phyloP scores from a whole-genome alignment of 78 protist genomes.

The Tieghemostelium lacteum region DNA sequence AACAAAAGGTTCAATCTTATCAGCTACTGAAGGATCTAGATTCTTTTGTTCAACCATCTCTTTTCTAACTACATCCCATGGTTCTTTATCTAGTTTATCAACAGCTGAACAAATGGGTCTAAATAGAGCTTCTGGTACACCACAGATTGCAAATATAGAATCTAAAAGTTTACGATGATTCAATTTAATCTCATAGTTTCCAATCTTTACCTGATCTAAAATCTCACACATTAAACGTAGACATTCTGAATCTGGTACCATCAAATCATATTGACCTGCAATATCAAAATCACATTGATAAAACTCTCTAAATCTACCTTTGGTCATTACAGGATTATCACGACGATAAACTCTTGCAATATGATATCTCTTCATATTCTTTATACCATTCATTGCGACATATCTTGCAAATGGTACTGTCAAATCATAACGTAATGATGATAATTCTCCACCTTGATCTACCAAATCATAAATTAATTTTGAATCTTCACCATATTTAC shows the following conservation, averaged over 20 bases:
- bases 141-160: slow-evolving; percentile 90
- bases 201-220: slow-evolving; percentile 82
- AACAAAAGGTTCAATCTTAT: slow-evolving; percentile 84
- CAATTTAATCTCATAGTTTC: slow-evolving; percentile 85
- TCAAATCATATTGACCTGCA: slow-evolving; percentile 92
- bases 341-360: slow-evolving; percentile 97
- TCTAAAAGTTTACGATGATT: slow-evolving; percentile 92
- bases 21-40: slow-evolving; percentile 84
- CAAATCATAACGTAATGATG: slow-evolving; percentile 94
- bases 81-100: slow-evolving; percentile 96
- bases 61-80: slow-evolving; percentile 90
- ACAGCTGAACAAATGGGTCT: slow-evolving; percentile 93
- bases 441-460: slow-evolving; percentile 96
- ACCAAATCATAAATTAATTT: slow-evolving; percentile 95
- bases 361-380: slow-evolving; percentile 94
- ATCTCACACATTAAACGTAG: slow-evolving; percentile 86
- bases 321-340: slow-evolving; percentile 90
- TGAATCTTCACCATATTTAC: slow-evolving; percentile 98
- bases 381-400: slow-evolving; percentile 87
- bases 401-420: slow-evolving; percentile 97
- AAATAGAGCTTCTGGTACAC: slow-evolving; percentile 93
- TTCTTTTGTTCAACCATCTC: slow-evolving; percentile 94
- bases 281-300: slow-evolving; percentile 97
- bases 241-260: slow-evolving; percentile 97
- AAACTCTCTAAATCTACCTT: slow-evolving; percentile 97